phyloP scores from a whole-genome alignment of 768 basidiomycete genomes.

The Lactarius quietus region DNA sequence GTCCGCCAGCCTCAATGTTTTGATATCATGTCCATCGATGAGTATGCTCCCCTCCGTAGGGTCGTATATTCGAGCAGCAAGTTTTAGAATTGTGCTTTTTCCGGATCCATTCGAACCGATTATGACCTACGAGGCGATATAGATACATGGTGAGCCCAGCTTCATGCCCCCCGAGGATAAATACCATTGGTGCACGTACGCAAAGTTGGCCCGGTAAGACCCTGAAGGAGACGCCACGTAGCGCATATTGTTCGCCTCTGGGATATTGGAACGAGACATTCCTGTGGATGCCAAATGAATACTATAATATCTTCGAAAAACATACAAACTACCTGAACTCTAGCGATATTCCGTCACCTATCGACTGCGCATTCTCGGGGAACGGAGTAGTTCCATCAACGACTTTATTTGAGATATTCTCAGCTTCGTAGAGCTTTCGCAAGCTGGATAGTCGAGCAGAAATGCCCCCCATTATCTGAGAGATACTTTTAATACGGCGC shows the following conservation, averaged over 20 bases:
- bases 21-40: slow-evolving; percentile 62
- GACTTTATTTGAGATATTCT: slow-evolving; percentile 57
- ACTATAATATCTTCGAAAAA: slow-evolving; percentile 24
- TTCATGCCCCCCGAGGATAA: not conserved
- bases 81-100: slow-evolving; percentile 77
- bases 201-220: slow-evolving; percentile 69
- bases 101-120: slow-evolving; percentile 76
- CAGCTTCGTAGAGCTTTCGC: slow-evolving; percentile 60
- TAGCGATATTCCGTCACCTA: slow-evolving; percentile 40
- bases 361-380: slow-evolving; percentile 21
- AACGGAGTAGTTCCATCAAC: slow-evolving; percentile 49
- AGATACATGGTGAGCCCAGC: not conserved
- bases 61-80: slow-evolving; percentile 69
- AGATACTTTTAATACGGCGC: slow-evolving; percentile 46
- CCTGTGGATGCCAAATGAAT: slow-evolving; percentile 36
- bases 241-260: slow-evolving; percentile 45
- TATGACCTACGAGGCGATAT: slow-evolving; percentile 48
- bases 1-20: slow-evolving; percentile 54
- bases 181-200: slow-evolving; percentile 40
- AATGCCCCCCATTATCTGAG: slow-evolving; percentile 53
- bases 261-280: slow-evolving; percentile 74
- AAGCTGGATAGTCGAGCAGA: slow-evolving; percentile 51
- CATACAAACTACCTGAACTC: slow-evolving; percentile 51
- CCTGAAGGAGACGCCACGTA: slow-evolving; percentile 65
- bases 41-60: slow-evolving; percentile 63